A percentile compares a stretch with the other conserved stretches of the same genome.
Conservation (phyloP, 129 eudicot species). For the sunflower (Helianthus annuus) region DNA sequence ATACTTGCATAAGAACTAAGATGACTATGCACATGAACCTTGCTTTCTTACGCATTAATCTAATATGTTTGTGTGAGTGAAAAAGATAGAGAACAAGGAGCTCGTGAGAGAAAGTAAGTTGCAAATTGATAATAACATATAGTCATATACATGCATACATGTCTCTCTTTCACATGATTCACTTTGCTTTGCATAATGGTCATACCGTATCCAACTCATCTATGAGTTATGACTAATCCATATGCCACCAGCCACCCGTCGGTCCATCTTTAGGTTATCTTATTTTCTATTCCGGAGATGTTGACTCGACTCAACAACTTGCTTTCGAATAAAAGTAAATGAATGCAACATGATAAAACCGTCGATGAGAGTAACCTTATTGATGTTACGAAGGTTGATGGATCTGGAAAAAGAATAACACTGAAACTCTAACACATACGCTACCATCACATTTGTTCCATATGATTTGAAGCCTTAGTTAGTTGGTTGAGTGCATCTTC, state of each 20-base stretch:
- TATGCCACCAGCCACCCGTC: not conserved
- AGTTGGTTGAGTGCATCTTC: no score
- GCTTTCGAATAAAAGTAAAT: constrained; percentile 12
- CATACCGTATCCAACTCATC: constrained; percentile 10
- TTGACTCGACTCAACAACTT: constrained; percentile 1
- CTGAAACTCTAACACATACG: no score
- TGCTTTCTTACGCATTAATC: constrained; percentile 21
- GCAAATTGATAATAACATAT: constrained; percentile 13
- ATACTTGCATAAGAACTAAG: constrained; percentile 2
- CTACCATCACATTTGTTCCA: no score
- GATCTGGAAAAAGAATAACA: not conserved
- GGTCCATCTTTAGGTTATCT: not conserved
- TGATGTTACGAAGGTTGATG: not conserved
- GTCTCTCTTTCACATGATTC: constrained; percentile 30
- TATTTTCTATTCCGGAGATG: not conserved
- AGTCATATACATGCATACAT: not conserved
- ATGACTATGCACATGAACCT: constrained; percentile 23
- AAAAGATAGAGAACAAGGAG: constrained; percentile 21
- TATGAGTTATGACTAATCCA: constrained; percentile 4
- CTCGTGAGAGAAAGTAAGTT: constrained; percentile 28
- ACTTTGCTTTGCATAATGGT: constrained; percentile 27
- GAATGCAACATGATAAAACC: not conserved
- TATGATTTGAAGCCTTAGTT: no score
- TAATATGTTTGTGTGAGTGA: not conserved
- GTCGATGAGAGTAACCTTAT: not conserved